Evolutionary conservation across 495 filamentous ascomycete species (phyloP).

Genomic region (Penicillium lagena): DNA sequence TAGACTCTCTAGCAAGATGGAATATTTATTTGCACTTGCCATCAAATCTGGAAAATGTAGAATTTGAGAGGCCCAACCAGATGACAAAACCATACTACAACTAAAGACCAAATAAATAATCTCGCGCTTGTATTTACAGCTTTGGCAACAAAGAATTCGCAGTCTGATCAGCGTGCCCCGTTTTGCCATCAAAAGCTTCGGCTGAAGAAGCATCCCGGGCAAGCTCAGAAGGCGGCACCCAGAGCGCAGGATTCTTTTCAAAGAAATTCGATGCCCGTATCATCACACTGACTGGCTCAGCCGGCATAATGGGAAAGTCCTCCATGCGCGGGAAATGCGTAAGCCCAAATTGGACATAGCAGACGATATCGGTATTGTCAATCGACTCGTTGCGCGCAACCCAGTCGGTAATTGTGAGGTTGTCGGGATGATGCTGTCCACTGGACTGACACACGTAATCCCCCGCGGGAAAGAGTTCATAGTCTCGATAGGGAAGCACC

Average conservation of each 20-base stretch:
- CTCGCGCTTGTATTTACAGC: too few relatives aligned
- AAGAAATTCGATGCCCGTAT: constrained; percentile 67
- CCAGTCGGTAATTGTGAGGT: constrained; percentile 30
- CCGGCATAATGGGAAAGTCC: constrained; percentile 66
- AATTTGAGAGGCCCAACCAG: too few relatives aligned
- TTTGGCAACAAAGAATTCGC: too few relatives aligned
- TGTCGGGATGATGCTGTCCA: constrained; percentile 26
- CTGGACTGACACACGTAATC: constrained; percentile 43
- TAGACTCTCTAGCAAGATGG: too few relatives aligned
- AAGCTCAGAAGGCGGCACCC: constrained; percentile 51
- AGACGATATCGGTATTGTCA: constrained; percentile 47
- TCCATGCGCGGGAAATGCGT: constrained; percentile 52
- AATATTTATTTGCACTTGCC: too few relatives aligned
- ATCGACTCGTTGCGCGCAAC: constrained; percentile 47
- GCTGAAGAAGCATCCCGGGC: too few relatives aligned
- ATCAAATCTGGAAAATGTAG: too few relatives aligned
- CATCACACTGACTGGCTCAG: constrained; percentile 61
- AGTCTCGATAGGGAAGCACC: constrained; percentile 33
- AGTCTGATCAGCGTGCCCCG: too few relatives aligned
- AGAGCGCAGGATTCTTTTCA: constrained; percentile 61
- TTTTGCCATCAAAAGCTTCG: too few relatives aligned
- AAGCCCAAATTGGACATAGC: constrained; percentile 54
- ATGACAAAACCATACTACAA: too few relatives aligned
- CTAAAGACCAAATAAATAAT: too few relatives aligned
- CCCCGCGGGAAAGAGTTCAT: constrained; percentile 43